A percentile compares a stretch with the other conserved stretches of the same genome.
These are phyloP conservation scores for Dalbergia cultrata DNA, from an alignment of 306 rosid species.

Conservation along the genomic window DNA sequence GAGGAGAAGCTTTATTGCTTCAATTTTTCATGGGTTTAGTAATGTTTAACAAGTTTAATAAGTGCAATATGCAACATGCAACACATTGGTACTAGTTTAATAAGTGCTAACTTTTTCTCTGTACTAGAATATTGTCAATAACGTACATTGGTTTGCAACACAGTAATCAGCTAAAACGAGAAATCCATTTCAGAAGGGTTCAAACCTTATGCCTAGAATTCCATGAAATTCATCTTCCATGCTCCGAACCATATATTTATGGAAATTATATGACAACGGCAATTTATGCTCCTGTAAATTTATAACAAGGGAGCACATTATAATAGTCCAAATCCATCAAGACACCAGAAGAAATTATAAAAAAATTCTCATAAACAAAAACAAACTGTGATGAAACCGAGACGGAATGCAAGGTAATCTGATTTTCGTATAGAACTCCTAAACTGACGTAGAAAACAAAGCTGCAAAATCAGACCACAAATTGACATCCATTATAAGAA, in stretches of 20 bases:
- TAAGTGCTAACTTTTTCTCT: too few relatives aligned
- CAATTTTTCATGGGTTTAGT: too few relatives aligned
- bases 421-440: constrained; percentile 83
- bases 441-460: constrained; percentile 91
- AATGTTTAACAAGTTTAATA: too few relatives aligned
- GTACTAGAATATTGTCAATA: background rate
- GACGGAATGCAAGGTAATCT: constrained; percentile 93
- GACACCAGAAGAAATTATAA: background rate
- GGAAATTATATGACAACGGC: constrained; percentile 84
- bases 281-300: constrained; percentile 80
- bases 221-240: constrained; percentile 99
- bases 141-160: background rate
- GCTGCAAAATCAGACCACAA: constrained; percentile 69
- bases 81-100: too few relatives aligned
- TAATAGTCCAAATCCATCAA: background rate
- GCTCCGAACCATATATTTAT: constrained; percentile 89
- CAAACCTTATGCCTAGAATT: constrained; percentile 94
- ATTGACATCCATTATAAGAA: constrained; percentile 18
- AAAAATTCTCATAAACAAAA: constrained; percentile 32
- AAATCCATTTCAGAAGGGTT: constrained; percentile 39
- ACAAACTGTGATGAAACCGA: constrained; percentile 89
- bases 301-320: constrained; percentile 40
- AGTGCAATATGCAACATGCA: too few relatives aligned
- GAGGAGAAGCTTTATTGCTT: too few relatives aligned
- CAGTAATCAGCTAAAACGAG: background rate